These are phyloP conservation scores for Cryoendolithus antarcticus DNA, from an alignment of 2,329 filamentous ascomycete species.

Conservation along the genomic window DNA sequence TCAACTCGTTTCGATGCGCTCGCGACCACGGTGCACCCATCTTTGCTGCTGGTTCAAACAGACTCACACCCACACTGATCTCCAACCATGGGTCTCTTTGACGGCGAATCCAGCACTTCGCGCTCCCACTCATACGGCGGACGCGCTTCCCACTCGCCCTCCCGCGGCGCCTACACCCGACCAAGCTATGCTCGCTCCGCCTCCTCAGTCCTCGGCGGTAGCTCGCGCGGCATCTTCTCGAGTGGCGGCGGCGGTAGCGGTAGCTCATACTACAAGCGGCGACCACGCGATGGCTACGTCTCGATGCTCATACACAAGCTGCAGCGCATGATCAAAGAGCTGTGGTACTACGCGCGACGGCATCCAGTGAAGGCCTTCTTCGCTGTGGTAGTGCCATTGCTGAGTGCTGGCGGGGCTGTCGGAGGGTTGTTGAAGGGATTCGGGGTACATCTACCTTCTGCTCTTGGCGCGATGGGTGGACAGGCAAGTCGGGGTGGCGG, in stretches of 20 bases:
- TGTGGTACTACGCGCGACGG: slow-evolving; percentile 66
- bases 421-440: slow-evolving; percentile 66
- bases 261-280: slow-evolving; percentile 62
- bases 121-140: slow-evolving; percentile 17
- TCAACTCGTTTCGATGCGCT: no score
- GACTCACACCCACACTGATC: no score
- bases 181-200: slow-evolving; percentile 7
- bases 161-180: slow-evolving; percentile 16
- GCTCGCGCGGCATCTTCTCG: slow-evolving; percentile 18
- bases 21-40: no score
- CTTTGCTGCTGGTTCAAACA: no score
- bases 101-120: slow-evolving; percentile 9
- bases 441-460: slow-evolving; percentile 63
- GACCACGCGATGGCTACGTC: slow-evolving; percentile 67
- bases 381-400: slow-evolving; percentile 71
- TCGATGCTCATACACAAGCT: slow-evolving; percentile 61
- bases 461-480: slow-evolving; percentile 11
- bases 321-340: slow-evolving; percentile 65
- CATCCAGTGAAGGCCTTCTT: slow-evolving; percentile 87
- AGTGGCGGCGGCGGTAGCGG: slow-evolving; percentile 23
- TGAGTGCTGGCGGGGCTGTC: slow-evolving; percentile 66
- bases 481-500: slow-evolving; percentile 16
- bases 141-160: slow-evolving; percentile 12
- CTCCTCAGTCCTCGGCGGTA: slow-evolving; percentile 13
- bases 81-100: slow-evolving; percentile 21